Base-by-base conservation (phyloP, 1,139 yeast genomes). In the Suhomyces maxii region DNA sequence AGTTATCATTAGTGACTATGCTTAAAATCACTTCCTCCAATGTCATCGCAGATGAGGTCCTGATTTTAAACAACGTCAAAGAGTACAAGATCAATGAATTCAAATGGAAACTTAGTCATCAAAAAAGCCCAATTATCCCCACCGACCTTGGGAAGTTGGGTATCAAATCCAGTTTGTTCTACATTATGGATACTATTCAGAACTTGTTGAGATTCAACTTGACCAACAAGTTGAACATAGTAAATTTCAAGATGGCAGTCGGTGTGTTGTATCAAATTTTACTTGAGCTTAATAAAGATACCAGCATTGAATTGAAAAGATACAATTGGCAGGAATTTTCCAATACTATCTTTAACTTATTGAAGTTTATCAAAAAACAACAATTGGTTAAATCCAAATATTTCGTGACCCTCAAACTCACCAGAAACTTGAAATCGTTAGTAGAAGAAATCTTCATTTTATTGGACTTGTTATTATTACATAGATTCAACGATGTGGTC, bases 31-130 rank as follows among this genome's bases (percentile, higher is more conserved):
- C 68, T 0, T 56, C 67, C 6, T 47, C 60, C 5, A 48, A 55
- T 5, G 34, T 39, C 1, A n/a, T 32, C 12, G 40, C 37, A 4
- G 32, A 11, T 10, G 34, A 32, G 3, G 14, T 35, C 3, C 36
- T 42, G 3, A 42, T 50, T 3, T 43, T 60, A n/a, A 52, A 56
- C 6, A 49, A 49, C 10, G 49, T 68, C 6, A 48, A 56, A 8
- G 47, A 55, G 1, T 59, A 54, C 34, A 59, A 58, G 26, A 67
- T 75, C 23, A 64, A 74, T 45, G 79, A 73, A 50, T 66, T 62
- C 49, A 64, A 64, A 42, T 73, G 77, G 75, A 74, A 73, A 49
- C 52, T 73, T 39, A 69, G 76, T 40, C 79, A 69, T 49, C 79
- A 73, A 42, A 66, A 63, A 44, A 37, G 51, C 7, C 78, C 79